Percentiles rank a stretch among this genome's conserved stretches.
Evolutionary conservation across 768 basidiomycete genomes (phyloP).

Genomic region (Kwoniella dejecticola): DNA sequence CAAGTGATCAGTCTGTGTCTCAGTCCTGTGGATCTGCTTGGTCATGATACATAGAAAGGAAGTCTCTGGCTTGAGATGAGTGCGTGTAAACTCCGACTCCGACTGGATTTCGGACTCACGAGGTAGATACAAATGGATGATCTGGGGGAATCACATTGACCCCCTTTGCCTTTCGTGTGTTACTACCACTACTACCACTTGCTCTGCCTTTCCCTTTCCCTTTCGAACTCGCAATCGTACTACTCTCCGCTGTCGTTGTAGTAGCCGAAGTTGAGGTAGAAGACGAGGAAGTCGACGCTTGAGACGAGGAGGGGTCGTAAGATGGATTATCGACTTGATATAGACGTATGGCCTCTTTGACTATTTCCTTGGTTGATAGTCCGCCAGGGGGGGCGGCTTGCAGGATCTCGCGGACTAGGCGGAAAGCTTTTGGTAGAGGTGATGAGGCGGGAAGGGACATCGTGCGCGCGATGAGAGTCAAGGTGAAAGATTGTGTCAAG

Average conservation of each 20-base stretch:
- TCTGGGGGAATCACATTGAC: slow-evolving; percentile 29
- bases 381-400: not conserved
- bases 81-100: no score
- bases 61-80: no score
- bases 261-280: slow-evolving; percentile 1
- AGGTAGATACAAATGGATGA: slow-evolving; percentile 41
- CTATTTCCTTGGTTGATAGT: slow-evolving; percentile 13
- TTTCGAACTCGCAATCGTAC: no score
- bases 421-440: slow-evolving; percentile 11
- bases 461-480: not conserved
- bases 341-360: slow-evolving; percentile 13
- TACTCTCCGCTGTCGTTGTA: not conserved
- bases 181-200: not conserved
- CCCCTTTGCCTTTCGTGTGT: slow-evolving; percentile 8
- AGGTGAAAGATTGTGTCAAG: not conserved
- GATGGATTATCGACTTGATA: slow-evolving; percentile 15
- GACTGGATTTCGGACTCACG: slow-evolving; percentile 23
- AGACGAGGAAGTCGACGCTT: not conserved
- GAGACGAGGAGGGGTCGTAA: no score
- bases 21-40: no score
- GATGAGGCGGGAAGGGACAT: slow-evolving; percentile 14
- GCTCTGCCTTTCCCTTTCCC: slow-evolving; percentile 14
- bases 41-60: no score
- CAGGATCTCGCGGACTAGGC: slow-evolving; percentile 17
- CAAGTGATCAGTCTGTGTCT: no score